These are phyloP conservation scores for Colletotrichum sp. DNA, from an alignment of 2,329 filamentous ascomycete species.

Conservation along the genomic window DNA sequence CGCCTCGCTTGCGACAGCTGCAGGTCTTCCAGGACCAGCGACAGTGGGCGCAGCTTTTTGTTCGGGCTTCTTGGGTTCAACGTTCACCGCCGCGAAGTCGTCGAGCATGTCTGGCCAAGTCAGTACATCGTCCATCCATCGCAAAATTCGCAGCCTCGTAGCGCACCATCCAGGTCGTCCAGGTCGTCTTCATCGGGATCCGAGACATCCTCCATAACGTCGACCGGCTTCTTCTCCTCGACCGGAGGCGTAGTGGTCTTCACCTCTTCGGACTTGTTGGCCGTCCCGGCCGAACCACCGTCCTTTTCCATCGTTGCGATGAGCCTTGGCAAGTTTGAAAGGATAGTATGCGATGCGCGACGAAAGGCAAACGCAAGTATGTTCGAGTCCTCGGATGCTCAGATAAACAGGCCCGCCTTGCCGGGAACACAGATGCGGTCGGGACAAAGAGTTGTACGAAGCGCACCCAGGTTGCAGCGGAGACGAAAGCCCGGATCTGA, in stretches of 20 bases:
- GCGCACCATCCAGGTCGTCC: slow-evolving; percentile 85
- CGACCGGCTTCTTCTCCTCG: slow-evolving; percentile 26
- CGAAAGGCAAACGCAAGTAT: not conserved
- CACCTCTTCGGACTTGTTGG: slow-evolving; percentile 16
- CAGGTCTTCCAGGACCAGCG: slow-evolving; percentile 25
- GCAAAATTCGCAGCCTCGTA: not conserved
- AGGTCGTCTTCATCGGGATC: slow-evolving; percentile 93
- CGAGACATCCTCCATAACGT: slow-evolving; percentile 62
- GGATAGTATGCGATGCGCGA: not conserved
- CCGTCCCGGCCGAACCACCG: slow-evolving; percentile 4
- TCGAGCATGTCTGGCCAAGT: slow-evolving; percentile 80
- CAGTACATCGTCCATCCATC: not conserved
- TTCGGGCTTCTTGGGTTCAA: slow-evolving; percentile 49
- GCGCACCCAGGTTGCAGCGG: not conserved
- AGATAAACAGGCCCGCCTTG: not conserved
- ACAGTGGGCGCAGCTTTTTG: slow-evolving; percentile 6
- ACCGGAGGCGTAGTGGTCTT: slow-evolving; percentile 19
- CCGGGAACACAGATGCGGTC: not conserved
- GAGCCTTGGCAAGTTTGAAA: not conserved
- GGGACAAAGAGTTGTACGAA: not conserved
- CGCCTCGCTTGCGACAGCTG: slow-evolving; percentile 22
- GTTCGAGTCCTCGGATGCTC: not conserved
- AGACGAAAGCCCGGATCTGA: not conserved
- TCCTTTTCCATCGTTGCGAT: slow-evolving; percentile 6
- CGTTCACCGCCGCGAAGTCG: slow-evolving; percentile 76